These are phyloP conservation scores for Sclerotinia spermophila DNA, from an alignment of 2,329 filamentous ascomycete genomes.

Conservation along the genomic window DNA sequence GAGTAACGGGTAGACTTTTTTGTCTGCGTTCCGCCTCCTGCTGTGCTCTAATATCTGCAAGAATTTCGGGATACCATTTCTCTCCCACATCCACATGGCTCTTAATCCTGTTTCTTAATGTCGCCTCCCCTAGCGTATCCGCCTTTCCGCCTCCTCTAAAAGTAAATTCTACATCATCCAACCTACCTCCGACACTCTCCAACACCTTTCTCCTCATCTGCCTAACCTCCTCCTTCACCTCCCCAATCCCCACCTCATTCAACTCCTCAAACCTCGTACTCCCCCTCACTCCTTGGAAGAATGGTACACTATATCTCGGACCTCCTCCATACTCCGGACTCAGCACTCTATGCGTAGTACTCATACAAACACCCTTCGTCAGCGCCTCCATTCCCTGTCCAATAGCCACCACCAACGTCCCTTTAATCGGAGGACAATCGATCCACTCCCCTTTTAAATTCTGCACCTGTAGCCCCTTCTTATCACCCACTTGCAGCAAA, in stretches of 20 bases:
- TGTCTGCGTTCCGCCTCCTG: slow-evolving; percentile 44
- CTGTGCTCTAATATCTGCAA: slow-evolving; percentile 54
- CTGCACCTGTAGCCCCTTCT: slow-evolving; percentile 77
- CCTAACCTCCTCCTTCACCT: slow-evolving; percentile 58
- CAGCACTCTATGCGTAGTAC: slow-evolving; percentile 81
- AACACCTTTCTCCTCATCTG: slow-evolving; percentile 59
- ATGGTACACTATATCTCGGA: slow-evolving; percentile 74
- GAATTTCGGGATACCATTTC: slow-evolving; percentile 66
- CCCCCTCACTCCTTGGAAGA: slow-evolving; percentile 82
- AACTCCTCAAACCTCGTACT: slow-evolving; percentile 68
- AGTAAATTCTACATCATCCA: slow-evolving; percentile 83
- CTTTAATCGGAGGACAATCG: slow-evolving; percentile 70
- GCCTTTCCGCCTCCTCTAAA: slow-evolving; percentile 62
- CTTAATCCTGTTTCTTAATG: slow-evolving; percentile 78
- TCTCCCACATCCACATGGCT: slow-evolving; percentile 85
- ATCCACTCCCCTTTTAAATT: slow-evolving; percentile 77
- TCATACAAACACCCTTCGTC: slow-evolving; percentile 76
- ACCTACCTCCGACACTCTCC: slow-evolving; percentile 50
- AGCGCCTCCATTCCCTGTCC: slow-evolving; percentile 84
- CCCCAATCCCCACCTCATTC: slow-evolving; percentile 46
- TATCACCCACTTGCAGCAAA: slow-evolving; percentile 73
- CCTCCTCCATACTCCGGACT: slow-evolving; percentile 66
- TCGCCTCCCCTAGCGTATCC: slow-evolving; percentile 76
- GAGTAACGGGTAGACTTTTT: slow-evolving; percentile 18
- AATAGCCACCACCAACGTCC: slow-evolving; percentile 82